These are phyloP conservation scores for Castanospermum australe DNA, from an alignment of 306 rosid species.

Conservation along the genomic window DNA sequence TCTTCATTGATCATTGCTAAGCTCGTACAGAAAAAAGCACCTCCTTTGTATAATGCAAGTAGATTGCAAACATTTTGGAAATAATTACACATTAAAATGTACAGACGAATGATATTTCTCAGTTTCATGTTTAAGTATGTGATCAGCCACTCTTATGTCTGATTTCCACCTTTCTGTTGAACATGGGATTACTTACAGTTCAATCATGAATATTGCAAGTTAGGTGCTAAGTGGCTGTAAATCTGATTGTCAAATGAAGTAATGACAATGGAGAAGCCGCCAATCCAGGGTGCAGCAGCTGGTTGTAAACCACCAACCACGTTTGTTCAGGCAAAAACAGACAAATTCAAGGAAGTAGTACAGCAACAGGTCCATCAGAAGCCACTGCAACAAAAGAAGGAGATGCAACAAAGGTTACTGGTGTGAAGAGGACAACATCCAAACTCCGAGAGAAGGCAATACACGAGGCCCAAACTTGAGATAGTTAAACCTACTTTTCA, in stretches of 20 bases:
- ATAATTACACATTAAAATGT: neutral
- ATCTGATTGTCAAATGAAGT: neutral
- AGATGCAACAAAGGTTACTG: neutral
- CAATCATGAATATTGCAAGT: slow-evolving; percentile 9
- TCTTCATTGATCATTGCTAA: neutral
- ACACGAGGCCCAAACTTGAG: slow-evolving; percentile 56
- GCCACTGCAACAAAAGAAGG: neutral
- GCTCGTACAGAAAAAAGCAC: neutral
- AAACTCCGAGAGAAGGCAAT: slow-evolving; percentile 66
- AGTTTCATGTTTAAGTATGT: neutral
- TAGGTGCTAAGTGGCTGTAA: neutral
- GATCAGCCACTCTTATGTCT: slow-evolving; percentile 10
- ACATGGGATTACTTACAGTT: neutral
- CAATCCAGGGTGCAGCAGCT: slow-evolving; percentile 12
- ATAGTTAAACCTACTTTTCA: slow-evolving; percentile 49
- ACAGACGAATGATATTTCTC: neutral
- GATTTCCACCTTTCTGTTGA: neutral
- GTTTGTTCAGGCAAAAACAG: slow-evolving; percentile 50
- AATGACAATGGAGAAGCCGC: slow-evolving; percentile 28
- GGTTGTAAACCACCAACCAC: slow-evolving; percentile 46
- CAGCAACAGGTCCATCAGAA: slow-evolving; percentile 58
- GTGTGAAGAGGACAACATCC: slow-evolving; percentile 26
- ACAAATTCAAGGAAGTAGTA: slow-evolving; percentile 53
- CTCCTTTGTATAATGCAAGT: neutral
- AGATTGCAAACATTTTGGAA: neutral